Evolutionary conservation across 805 yeast species (phyloP).

Genomic region (Danielia oregonensis): DNA sequence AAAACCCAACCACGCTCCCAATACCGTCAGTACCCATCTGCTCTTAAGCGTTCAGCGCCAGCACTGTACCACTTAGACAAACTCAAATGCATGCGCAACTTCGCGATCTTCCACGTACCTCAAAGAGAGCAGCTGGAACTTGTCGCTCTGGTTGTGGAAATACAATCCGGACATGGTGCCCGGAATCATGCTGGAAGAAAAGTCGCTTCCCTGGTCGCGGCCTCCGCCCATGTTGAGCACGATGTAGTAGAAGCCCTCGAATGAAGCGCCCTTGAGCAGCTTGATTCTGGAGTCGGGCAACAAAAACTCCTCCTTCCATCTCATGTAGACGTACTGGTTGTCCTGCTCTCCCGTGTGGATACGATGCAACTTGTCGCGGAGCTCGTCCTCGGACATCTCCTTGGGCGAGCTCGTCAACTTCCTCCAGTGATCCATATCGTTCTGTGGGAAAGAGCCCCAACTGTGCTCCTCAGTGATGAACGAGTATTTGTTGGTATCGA

Average conservation of each 20-base stretch:
- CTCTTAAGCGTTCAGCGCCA: no score
- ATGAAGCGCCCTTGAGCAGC: slow-evolving; percentile 70
- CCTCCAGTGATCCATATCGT: slow-evolving; percentile 50
- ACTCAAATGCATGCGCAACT: slow-evolving; percentile 22
- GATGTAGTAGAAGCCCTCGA: slow-evolving; percentile 88
- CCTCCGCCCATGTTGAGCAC: slow-evolving; percentile 63
- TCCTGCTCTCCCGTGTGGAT: slow-evolving; percentile 31
- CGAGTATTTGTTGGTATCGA: slow-evolving; percentile 32
- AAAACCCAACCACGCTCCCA: no score
- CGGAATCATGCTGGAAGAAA: slow-evolving; percentile 28
- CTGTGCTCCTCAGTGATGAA: slow-evolving; percentile 54
- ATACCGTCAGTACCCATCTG: no score
- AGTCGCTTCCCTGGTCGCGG: slow-evolving; percentile 4
- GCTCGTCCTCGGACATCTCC: slow-evolving; percentile 43
- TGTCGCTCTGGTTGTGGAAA: slow-evolving; percentile 76
- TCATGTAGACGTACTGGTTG: slow-evolving; percentile 60
- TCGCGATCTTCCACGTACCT: slow-evolving; percentile 51
- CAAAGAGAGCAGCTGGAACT: slow-evolving; percentile 72
- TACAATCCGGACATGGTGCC: slow-evolving; percentile 80
- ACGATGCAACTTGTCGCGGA: slow-evolving; percentile 22
- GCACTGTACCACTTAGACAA: no score
- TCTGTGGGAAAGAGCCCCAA: slow-evolving; percentile 49
- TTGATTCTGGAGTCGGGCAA: slow-evolving; percentile 73
- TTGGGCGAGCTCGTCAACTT: slow-evolving; percentile 41
- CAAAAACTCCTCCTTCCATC: slow-evolving; percentile 91